Evolutionary conservation across 176 grass and related monocot species (phyloP).

Genomic region (Dactylis glomerata): DNA sequence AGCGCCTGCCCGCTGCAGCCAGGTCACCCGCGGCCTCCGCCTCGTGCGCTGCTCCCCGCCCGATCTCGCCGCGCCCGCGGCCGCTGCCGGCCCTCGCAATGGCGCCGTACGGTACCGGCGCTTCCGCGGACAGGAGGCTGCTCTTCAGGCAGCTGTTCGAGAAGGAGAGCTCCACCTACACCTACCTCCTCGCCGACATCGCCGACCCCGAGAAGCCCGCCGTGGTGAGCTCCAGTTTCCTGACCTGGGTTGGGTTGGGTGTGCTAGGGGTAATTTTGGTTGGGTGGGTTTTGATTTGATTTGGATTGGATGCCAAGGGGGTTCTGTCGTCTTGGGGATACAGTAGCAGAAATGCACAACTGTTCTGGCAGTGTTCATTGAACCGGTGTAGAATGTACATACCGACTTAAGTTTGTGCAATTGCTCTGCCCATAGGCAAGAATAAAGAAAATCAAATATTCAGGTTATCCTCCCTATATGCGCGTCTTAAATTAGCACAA

Average conservation of each 20-base stretch:
- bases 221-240: slow-evolving; percentile 50
- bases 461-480: neutral
- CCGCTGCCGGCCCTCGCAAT: slow-evolving; percentile 33
- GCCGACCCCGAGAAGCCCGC: slow-evolving; percentile 72
- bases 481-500: neutral
- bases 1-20: neutral
- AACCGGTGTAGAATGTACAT: neutral
- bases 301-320: neutral
- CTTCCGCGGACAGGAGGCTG: slow-evolving; percentile 40
- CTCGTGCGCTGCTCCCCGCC: slow-evolving; percentile 11
- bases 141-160: slow-evolving; percentile 94
- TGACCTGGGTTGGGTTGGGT: neutral
- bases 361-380: neutral
- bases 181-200: slow-evolving; percentile 95
- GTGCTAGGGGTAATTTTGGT: neutral
- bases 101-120: slow-evolving; percentile 41
- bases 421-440: neutral
- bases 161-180: slow-evolving; percentile 92
- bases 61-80: neutral
- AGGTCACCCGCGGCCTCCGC: slow-evolving; percentile 1
- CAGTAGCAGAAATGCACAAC: neutral
- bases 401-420: neutral
- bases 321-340: neutral
- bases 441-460: neutral
- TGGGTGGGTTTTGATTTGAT: neutral